These are phyloP conservation scores for Herpetospermum pedunculosum DNA, from an alignment of 306 rosid species.

Conservation along the genomic window DNA sequence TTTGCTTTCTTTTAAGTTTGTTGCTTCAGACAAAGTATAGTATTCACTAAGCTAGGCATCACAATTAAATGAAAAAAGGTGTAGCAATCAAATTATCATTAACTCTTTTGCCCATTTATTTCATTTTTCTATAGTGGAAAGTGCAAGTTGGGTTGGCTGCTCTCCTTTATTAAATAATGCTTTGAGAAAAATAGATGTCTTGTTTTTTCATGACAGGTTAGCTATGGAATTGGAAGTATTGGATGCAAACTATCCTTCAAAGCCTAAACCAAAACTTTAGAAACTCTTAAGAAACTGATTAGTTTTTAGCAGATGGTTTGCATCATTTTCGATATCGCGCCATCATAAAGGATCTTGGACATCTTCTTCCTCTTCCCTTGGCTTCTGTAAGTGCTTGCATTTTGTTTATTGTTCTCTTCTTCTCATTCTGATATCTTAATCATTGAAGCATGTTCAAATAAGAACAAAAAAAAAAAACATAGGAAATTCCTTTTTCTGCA, in stretches of 20 bases:
- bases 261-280: conserved; percentile 8
- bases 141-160: conserved; percentile 1
- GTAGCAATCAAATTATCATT: background rate
- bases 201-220: conserved; percentile 10
- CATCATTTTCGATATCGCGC: background rate
- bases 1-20: conserved; percentile 53
- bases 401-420: background rate
- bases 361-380: background rate
- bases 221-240: conserved; percentile 19
- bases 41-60: conserved; percentile 79
- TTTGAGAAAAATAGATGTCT: conserved; percentile 9
- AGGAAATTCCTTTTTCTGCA: background rate
- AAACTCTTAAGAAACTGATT: conserved; percentile 22
- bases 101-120: conserved; percentile 1
- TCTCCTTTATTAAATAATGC: background rate
- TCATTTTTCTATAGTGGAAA: background rate
- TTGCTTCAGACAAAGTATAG: conserved; percentile 69
- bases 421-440: background rate
- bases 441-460: background rate
- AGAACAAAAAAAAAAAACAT: background rate
- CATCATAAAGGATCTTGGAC: background rate
- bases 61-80: conserved; percentile 21
- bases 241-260: conserved; percentile 23
- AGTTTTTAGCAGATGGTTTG: conserved; percentile 13
- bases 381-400: background rate